Conservation (phyloP, 176 grass and related monocot species). For the Carex pumila region DNA sequence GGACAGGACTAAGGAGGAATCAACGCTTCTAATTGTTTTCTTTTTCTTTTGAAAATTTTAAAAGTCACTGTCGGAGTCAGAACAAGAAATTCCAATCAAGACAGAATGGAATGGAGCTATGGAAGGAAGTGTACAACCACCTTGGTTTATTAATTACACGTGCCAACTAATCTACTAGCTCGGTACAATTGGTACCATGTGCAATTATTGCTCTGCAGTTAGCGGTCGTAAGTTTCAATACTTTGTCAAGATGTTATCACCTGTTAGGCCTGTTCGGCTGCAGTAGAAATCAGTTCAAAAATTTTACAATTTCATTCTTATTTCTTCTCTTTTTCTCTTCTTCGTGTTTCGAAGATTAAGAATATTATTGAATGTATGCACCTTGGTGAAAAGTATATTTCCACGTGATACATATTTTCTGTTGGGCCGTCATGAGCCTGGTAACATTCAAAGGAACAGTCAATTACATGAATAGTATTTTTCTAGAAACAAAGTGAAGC, state of each 20-base stretch:
- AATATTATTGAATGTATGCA: neutral
- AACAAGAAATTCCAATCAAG: neutral
- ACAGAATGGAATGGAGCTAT: neutral
- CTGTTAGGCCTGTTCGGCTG: too few relatives aligned
- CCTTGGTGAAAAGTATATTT: neutral
- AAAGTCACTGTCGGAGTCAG: neutral
- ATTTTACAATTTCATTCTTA: too few relatives aligned
- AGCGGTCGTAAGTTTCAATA: neutral
- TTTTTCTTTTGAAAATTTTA: neutral
- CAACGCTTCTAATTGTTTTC: neutral
- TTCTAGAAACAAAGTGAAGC: neutral
- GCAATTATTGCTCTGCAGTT: neutral
- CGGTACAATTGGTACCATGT: neutral
- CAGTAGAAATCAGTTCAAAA: too few relatives aligned
- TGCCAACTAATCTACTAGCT: neutral
- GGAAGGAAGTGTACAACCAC: neutral
- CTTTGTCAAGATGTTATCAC: neutral
- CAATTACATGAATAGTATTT: neutral
- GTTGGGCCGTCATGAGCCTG: neutral
- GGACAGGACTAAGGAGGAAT: too few relatives aligned
- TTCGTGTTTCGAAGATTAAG: too few relatives aligned
- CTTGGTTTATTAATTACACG: neutral
- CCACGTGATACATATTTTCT: neutral
- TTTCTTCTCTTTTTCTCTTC: too few relatives aligned
- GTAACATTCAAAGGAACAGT: neutral